These are phyloP conservation scores for Hypholoma sublateritium DNA, from an alignment of 768 basidiomycete species.

Conservation along the genomic window DNA sequence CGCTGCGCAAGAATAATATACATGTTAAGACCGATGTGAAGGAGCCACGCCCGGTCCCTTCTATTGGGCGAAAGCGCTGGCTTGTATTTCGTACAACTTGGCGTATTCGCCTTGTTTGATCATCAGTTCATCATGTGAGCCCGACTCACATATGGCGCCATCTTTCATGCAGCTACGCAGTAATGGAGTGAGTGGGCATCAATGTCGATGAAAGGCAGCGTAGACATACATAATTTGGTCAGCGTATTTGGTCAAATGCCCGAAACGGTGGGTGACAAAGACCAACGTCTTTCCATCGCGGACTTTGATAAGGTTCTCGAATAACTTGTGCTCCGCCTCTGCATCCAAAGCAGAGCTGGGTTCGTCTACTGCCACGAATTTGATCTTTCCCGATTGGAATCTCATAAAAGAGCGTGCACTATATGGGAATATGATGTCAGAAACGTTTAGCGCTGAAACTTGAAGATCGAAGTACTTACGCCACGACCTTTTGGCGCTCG, in stretches of 20 bases:
- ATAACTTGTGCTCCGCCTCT: slow-evolving; percentile 48
- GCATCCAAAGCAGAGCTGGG: slow-evolving; percentile 60
- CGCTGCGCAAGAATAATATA: no score
- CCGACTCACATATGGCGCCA: slow-evolving; percentile 38
- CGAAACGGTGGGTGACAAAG: slow-evolving; percentile 57
- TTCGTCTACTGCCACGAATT: slow-evolving; percentile 56
- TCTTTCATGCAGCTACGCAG: slow-evolving; percentile 43
- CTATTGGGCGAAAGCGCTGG: slow-evolving; percentile 23
- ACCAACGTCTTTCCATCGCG: slow-evolving; percentile 53
- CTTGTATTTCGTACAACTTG: slow-evolving; percentile 41
- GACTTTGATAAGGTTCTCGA: slow-evolving; percentile 34
- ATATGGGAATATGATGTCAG: not conserved
- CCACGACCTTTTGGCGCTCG: slow-evolving; percentile 49
- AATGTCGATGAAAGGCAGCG: not conserved
- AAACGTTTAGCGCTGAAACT: not conserved
- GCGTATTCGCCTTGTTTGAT: slow-evolving; percentile 36
- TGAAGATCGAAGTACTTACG: slow-evolving; percentile 23
- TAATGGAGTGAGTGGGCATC: not conserved
- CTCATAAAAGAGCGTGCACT: slow-evolving; percentile 50
- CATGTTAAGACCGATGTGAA: no score
- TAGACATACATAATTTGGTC: slow-evolving; percentile 50
- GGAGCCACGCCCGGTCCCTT: no score
- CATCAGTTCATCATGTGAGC: slow-evolving; percentile 41
- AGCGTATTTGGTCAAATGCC: slow-evolving; percentile 46
- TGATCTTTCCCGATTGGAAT: slow-evolving; percentile 36